Evolutionary conservation across 306 rosid species (phyloP), one percentile per base, ranked within the genome.

Genomic region (Sicyos baderoa): DNA sequence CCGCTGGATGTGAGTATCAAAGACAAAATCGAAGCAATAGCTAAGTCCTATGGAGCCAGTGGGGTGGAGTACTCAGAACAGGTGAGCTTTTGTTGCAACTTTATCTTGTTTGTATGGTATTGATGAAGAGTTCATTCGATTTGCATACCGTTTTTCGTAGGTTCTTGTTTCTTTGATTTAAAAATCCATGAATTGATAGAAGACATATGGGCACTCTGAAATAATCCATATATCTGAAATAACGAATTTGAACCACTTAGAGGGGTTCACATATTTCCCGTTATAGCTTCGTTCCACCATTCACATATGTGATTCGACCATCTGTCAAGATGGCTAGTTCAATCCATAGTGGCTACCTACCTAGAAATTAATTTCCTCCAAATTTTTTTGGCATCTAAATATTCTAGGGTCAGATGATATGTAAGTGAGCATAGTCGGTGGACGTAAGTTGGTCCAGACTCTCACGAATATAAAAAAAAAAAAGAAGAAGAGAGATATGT

Each of bases 11-110:
- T 65, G 54, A 53, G 91, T 75, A 89, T 93, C 61, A 93, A 93
- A 80, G 91, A 84, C 73, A 93, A 93, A 76, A 89, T 93, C 79
- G 97, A 85, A 79, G 97, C 91, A 58, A 93, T 93, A 75, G 98
- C 98, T 74, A 85, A 77, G 73, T 93, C 98, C 70, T 93, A 93
- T 70, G 98, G 98, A 17, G 98, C 98, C 63, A 81, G 88, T 25
- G 83, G 88, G 3, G 97, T 89, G 72, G 90, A 85, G 74, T 93
- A 80, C 87, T 89, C 97, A 0, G 97, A 93, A 74, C 96, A 89
- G 96, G 98, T 93, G 22, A 77, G 76, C 72, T 66, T 63, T 56
- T 25, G 4, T 60, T 57, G 15, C 5, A 37, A 75, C 55, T 48
- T 8, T 54, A 19, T 23, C 37, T 16, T 21, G 50, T 70, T 67